Evolutionary conservation across 1,284 basidiomycete species (phyloP), one percentile per base, ranked within the genome.

Genomic region (Coniferiporia sulphurascens): DNA sequence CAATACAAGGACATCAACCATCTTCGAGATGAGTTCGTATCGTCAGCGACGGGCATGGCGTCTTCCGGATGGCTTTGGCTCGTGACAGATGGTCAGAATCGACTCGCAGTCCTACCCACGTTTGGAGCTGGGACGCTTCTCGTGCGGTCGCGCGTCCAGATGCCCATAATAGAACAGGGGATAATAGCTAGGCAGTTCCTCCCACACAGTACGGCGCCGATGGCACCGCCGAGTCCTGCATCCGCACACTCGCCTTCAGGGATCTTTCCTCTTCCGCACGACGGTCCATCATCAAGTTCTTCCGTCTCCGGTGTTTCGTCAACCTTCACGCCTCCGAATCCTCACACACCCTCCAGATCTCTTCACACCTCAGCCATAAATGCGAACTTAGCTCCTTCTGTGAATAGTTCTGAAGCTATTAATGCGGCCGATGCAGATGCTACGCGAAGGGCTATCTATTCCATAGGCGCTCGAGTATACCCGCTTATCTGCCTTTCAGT

Each of bases 71-170:
- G 83, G 78, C 81, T 96, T 56, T 95, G 92, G 93, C 82, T 93
- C 65, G 90, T 93, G 58, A 81, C 82, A 1, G 91, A 95, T 75
- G 69, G 74, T 21, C 69, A 73, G 4, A 85, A 84, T 12, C 78
- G 78, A 59, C 80, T 91, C 38, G 91, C 84, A 21, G 80, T 94
- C 61, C 73, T 92, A 43, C 87, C 91, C 15, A 97, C 96, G 0
- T 94, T 93, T 69, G 95, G 92, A 5, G 80, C 93, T 0, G 95
- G 95, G 10, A 96, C 95, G 0, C 78, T 98, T 17, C 86, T 99
- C 65, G 82, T 96, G 63, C 79, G 85, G 48, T 85, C 85, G 35
- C 74, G 80, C 8, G 13, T 22, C 48, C 48, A 60, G 57, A 41
- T 21, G 8, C 43, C 44, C 62, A 48, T 52, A 49, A 6, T 34